Evolutionary conservation across 2,329 filamentous ascomycete genomes (phyloP).

Genomic region (Verticillium alfalfae): DNA sequence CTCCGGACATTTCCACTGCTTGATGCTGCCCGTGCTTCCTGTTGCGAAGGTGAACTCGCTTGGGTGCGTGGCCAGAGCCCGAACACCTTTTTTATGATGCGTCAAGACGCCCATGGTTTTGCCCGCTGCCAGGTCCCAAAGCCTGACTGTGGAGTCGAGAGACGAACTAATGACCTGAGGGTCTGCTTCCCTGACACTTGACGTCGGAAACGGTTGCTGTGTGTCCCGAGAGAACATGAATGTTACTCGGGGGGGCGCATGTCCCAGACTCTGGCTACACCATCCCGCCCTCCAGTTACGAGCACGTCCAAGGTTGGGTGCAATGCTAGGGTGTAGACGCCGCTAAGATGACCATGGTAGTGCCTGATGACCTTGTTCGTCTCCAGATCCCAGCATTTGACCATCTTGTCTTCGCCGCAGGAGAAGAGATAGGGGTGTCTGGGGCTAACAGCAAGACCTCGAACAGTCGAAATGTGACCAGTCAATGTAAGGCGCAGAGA

Average conservation of each 20-base stretch:
- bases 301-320: conserved; percentile 93
- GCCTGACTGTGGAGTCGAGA: conserved; percentile 80
- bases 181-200: conserved; percentile 91
- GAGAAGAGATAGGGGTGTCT: conserved; percentile 96
- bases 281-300: conserved; percentile 90
- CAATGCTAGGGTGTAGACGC: conserved; percentile 88
- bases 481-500: conserved; percentile 81
- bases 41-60: conserved; percentile 94
- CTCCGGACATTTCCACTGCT: conserved; percentile 99
- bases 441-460: conserved; percentile 86
- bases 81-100: conserved; percentile 97
- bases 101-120: conserved; percentile 95
- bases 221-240: conserved; percentile 89
- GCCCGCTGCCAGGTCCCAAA: conserved; percentile 94
- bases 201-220: conserved; percentile 85
- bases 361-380: conserved; percentile 99
- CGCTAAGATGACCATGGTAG: conserved; percentile 94
- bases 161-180: conserved; percentile 94
- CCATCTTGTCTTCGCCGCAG: conserved; percentile 98
- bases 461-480: conserved; percentile 89
- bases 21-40: conserved; percentile 88
- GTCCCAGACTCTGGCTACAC: conserved; percentile 94
- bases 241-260: conserved; percentile 92
- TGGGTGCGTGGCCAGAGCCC: conserved; percentile 78
- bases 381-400: conserved; percentile 99